Conservation (phyloP, 768 basidiomycete species). For the Trichaptum fuscoviolaceum region DNA sequence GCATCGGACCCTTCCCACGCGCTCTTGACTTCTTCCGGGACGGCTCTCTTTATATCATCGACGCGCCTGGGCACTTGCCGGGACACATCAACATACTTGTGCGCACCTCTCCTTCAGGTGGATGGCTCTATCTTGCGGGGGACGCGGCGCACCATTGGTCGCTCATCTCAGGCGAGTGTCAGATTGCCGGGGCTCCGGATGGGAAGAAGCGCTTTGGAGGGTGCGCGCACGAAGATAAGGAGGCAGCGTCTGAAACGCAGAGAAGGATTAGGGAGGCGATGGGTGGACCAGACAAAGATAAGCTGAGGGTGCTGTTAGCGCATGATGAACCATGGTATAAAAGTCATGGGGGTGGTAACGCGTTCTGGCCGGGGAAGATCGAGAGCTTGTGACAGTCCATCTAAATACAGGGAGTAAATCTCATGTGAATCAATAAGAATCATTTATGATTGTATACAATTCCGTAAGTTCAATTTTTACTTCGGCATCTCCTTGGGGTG, state of each 20-base stretch:
- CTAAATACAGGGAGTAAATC: background rate
- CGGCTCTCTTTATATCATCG: conserved; percentile 15
- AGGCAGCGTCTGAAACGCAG: conserved; percentile 1
- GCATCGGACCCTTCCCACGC: conserved; percentile 13
- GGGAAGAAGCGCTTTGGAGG: background rate
- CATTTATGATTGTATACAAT: too few relatives aligned
- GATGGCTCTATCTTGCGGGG: conserved; percentile 14
- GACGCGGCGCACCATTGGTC: conserved; percentile 10
- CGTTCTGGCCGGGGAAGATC: conserved; percentile 10
- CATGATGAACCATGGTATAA: conserved; percentile 16
- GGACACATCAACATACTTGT: conserved; percentile 17
- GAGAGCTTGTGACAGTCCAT: background rate
- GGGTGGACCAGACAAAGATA: background rate
- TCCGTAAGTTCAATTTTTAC: too few relatives aligned
- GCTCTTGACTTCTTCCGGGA: conserved; percentile 16
- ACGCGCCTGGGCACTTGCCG: conserved; percentile 16
- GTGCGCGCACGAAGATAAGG: conserved; percentile 7
- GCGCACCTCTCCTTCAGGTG: conserved; percentile 14
- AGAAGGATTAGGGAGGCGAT: background rate
- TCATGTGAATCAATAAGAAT: too few relatives aligned
- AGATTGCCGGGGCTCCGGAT: conserved; percentile 4
- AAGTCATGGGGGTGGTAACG: conserved; percentile 4
- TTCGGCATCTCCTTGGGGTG: too few relatives aligned
- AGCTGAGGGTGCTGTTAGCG: conserved; percentile 11
- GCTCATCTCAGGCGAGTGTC: conserved; percentile 10